Evolutionary conservation across 2,329 filamentous ascomycete species (phyloP), one percentile per base, ranked within the genome.

Genomic region (Xylariomycetidae sp.): DNA sequence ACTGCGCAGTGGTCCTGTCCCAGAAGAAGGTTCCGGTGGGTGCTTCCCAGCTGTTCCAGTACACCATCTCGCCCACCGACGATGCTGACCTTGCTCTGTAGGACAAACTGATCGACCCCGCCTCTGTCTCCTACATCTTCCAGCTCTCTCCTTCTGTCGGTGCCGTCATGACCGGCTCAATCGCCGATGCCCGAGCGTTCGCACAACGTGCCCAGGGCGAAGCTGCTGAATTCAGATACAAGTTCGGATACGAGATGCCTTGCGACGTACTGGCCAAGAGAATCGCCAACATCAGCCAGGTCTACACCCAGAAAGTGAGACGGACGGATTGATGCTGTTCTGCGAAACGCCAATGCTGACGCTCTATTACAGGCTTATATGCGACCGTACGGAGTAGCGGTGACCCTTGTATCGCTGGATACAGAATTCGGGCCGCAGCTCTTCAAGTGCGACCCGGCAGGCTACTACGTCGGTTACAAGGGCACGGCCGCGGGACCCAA

Each of bases 21-120:
- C 92, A 98, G 70, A 98, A 98, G 81, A 98, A 98, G 71, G 92
- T 98, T 50, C 90, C 92, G 39, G 90, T 95, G 84, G 48, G 89
- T 68, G 38, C 17, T 49, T 55, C 40, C 55, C 46, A 38, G 36
- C 45, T 39, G 39, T 24, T 25, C 35, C 29, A 28, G 27, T 17
- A 34, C 36, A 36, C 34, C 37, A 38, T n/a, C n/a, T n/a, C n/a
- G n/a, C n/a, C n/a, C n/a, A n/a, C n/a, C n/a, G n/a, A n/a, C n/a
- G n/a, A n/a, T 46, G 48, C 61, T 66, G 48, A 65, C 48, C 25
- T 35, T 34, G 25, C 20, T 31, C 28, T 31, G 39, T 54, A 96
- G 90, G 92, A 98, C 70, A 98, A 98, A 76, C 79, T 98, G 57
- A 96, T 98, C 69, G 92, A 98, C 61, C 90, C 92, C 34, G 76